Conservation (phyloP, 495 filamentous ascomycete species). For the Penicillium dipodomyicola region DNA sequence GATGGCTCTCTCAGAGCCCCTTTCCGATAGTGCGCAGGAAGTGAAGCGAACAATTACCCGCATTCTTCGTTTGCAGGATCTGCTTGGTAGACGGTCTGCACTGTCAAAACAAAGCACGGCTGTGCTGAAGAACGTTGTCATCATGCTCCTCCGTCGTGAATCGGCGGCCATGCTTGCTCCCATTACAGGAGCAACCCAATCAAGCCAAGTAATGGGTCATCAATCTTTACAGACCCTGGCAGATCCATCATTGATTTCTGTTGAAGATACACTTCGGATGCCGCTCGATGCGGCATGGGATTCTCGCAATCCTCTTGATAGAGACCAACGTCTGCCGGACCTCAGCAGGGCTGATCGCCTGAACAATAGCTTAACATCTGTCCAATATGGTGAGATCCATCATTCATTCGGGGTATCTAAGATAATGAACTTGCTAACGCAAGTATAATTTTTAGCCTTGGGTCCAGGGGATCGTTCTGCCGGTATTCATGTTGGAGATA, state of each 20-base stretch:
- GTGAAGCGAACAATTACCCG: slow-evolving; percentile 35
- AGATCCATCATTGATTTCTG: slow-evolving; percentile 16
- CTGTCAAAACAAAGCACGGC: slow-evolving; percentile 32
- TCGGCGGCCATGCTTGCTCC: slow-evolving; percentile 27
- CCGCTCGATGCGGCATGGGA: slow-evolving; percentile 21
- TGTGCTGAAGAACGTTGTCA: slow-evolving; percentile 29
- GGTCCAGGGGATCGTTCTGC: neutral
- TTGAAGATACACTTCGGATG: slow-evolving; percentile 29
- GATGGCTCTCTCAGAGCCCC: slow-evolving; percentile 32
- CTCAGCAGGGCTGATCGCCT: slow-evolving; percentile 19
- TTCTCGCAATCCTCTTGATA: slow-evolving; percentile 3
- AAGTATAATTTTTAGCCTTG: neutral
- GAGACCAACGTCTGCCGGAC: slow-evolving; percentile 13
- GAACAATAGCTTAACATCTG: slow-evolving; percentile 28
- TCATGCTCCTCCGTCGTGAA: slow-evolving; percentile 27
- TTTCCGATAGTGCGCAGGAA: slow-evolving; percentile 35
- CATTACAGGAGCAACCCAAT: slow-evolving; percentile 9
- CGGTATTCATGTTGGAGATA: neutral
- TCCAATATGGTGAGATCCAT: slow-evolving; percentile 23
- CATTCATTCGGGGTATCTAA: neutral
- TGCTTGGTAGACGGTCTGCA: slow-evolving; percentile 28
- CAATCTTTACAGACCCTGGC: slow-evolving; percentile 4
- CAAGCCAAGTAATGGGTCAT: neutral
- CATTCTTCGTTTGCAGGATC: slow-evolving; percentile 31
- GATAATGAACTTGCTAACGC: neutral